Percentiles rank a stretch among this genome's conserved stretches.
These are phyloP conservation scores for Backusella psychrophila DNA, from an alignment of 192 early-diverging fungal species.

Conservation along the genomic window DNA sequence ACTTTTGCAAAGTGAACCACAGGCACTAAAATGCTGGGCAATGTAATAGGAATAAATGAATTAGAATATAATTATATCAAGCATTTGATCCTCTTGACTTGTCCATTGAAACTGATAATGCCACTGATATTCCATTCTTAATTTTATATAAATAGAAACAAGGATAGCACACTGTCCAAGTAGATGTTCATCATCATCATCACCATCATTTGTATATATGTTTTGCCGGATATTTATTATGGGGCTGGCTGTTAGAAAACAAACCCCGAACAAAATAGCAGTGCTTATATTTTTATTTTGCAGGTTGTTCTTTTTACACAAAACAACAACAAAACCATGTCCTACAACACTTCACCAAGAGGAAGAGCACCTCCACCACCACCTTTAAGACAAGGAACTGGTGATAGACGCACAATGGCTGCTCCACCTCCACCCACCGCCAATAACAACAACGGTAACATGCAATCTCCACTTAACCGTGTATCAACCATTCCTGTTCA, in stretches of 20 bases:
- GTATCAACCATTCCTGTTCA: slow-evolving; percentile 27
- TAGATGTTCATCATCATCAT: no score
- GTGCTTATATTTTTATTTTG: no score
- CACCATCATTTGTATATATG: no score
- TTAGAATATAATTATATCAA: no score
- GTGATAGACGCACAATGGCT: slow-evolving; percentile 8
- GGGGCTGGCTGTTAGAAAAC: not conserved
- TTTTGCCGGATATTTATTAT: not conserved
- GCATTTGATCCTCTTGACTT: no score
- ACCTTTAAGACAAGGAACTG: not conserved
- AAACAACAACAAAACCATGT: not conserved
- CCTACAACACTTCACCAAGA: not conserved
- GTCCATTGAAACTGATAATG: no score
- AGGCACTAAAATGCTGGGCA: no score
- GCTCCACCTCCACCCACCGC: slow-evolving; percentile 16
- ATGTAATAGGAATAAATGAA: no score
- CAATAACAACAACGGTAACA: not conserved
- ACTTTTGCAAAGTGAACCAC: no score
- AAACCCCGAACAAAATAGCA: not conserved
- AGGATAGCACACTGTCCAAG: no score
- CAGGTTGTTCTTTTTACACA: not conserved
- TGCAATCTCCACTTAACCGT: slow-evolving; percentile 17
- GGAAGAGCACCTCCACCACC: slow-evolving; percentile 1
- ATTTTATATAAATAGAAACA: no score
- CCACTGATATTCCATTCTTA: no score